A percentile compares a stretch with the other conserved stretches of the same genome.
These are phyloP conservation scores for Dunaliella salina DNA, from an alignment of 163 green algal genomes.

Conservation along the genomic window DNA sequence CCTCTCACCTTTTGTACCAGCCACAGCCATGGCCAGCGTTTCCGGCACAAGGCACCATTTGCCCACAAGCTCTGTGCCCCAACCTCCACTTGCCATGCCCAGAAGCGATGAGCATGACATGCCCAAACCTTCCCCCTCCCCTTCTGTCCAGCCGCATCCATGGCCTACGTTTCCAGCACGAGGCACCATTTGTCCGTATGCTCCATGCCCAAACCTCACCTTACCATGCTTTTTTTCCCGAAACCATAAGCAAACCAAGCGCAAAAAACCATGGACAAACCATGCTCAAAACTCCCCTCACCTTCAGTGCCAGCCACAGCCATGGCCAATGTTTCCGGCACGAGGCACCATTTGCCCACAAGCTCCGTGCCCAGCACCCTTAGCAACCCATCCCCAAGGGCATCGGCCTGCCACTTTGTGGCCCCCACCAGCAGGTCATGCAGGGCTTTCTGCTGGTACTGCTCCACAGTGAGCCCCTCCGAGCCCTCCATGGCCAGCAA, in stretches of 20 bases:
- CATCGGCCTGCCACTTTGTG: slow-evolving; percentile 39
- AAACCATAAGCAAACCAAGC: too few species aligned
- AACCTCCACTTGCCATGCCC: too few species aligned
- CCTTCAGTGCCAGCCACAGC: slow-evolving; percentile 15
- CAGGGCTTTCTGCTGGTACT: slow-evolving; percentile 32
- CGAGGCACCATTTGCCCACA: slow-evolving; percentile 14
- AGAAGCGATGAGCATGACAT: too few species aligned
- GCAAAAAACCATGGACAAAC: too few species aligned
- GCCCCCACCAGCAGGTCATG: slow-evolving; percentile 28
- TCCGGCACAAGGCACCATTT: slow-evolving; percentile 32
- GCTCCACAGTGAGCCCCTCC: slow-evolving; percentile 11
- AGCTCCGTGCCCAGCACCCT: slow-evolving; percentile 21
- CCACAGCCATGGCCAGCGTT: slow-evolving; percentile 23
- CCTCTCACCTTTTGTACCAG: not conserved
- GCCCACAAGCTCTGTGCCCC: too few species aligned
- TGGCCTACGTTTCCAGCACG: too few species aligned
- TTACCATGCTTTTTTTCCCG: too few species aligned
- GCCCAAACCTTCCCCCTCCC: too few species aligned
- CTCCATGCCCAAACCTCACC: too few species aligned
- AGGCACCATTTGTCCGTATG: too few species aligned
- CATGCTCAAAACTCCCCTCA: not conserved
- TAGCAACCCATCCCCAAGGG: slow-evolving; percentile 28
- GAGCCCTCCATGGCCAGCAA: slow-evolving; percentile 48
- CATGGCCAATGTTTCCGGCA: slow-evolving; percentile 22
- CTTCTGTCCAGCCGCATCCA: too few species aligned